Percentiles rank a stretch among this genome's conserved stretches.
Conservation (phyloP, 352 stramenopile genomes). For the Globisporangium solare region DNA sequence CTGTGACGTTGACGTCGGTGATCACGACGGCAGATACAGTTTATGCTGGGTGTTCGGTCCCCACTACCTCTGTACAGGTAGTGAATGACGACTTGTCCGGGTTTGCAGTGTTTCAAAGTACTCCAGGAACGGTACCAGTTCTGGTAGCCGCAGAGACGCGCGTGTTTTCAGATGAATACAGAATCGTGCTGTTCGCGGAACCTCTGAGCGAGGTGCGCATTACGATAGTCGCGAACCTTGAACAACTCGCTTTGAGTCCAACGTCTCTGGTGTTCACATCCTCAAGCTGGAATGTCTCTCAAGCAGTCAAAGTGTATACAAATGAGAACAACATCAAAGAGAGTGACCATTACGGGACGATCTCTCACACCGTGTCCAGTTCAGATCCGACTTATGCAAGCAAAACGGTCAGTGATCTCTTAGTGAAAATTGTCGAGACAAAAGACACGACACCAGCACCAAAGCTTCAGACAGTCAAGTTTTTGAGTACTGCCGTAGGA, state of each 20-base stretch:
- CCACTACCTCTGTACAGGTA: slow-evolving; percentile 30
- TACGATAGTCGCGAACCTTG: slow-evolving; percentile 23
- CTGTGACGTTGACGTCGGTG: slow-evolving; percentile 17
- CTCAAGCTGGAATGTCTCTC: slow-evolving; percentile 43
- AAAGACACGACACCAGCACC: slow-evolving; percentile 55
- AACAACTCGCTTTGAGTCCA: slow-evolving; percentile 36
- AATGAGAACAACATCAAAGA: slow-evolving; percentile 46
- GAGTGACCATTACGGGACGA: slow-evolving; percentile 30
- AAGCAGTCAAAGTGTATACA: slow-evolving; percentile 33
- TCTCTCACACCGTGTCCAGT: slow-evolving; percentile 24
- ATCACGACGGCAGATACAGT: slow-evolving; percentile 31
- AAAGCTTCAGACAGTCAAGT: slow-evolving; percentile 45
- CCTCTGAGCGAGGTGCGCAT: slow-evolving; percentile 35
- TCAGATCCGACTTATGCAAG: slow-evolving; percentile 26
- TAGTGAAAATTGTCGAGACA: slow-evolving; percentile 55
- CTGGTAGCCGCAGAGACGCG: slow-evolving; percentile 45
- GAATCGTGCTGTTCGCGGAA: slow-evolving; percentile 40
- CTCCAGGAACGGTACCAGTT: slow-evolving; percentile 24
- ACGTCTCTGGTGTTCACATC: slow-evolving; percentile 30
- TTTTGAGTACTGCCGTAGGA: slow-evolving; percentile 41
- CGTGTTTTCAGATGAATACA: slow-evolving; percentile 44
- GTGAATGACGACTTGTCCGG: slow-evolving; percentile 48
- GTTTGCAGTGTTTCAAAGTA: slow-evolving; percentile 38
- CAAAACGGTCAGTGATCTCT: slow-evolving; percentile 21
- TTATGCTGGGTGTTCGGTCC: slow-evolving; percentile 23